Evolutionary conservation across 164 flowering plant species (phyloP).

Genomic region (Aristolochia fimbriata): DNA sequence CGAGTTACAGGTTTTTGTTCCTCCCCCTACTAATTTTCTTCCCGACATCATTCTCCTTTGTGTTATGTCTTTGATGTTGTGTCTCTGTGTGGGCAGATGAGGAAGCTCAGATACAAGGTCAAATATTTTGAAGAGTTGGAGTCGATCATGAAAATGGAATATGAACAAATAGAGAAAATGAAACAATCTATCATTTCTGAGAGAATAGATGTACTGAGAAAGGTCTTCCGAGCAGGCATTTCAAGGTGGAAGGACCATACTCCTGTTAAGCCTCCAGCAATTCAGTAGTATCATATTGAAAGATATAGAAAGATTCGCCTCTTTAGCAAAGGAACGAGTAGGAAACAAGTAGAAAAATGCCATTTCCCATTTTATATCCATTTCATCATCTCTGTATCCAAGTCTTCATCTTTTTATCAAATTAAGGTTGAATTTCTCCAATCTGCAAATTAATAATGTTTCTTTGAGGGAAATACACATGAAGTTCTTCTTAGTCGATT

Average conservation of each 20-base stretch:
- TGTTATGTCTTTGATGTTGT: not conserved
- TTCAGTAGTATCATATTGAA: not conserved
- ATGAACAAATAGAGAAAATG: conserved; percentile 35
- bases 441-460: too few species aligned
- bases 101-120: conserved; percentile 57
- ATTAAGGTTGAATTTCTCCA: too few species aligned
- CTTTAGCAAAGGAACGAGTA: too few species aligned
- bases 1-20: conserved; percentile 57
- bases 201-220: conserved; percentile 34
- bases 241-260: conserved; percentile 46
- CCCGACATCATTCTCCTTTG: not conserved
- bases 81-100: conserved; percentile 30
- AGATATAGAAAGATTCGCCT: too few species aligned
- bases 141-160: conserved; percentile 64
- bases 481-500: too few species aligned
- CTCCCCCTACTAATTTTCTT: not conserved
- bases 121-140: conserved; percentile 62
- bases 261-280: conserved; percentile 12
- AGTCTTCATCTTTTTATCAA: too few species aligned
- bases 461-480: too few species aligned
- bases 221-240: conserved; percentile 33
- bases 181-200: conserved; percentile 46
- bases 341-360: too few species aligned
- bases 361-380: too few species aligned
- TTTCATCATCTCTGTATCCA: too few species aligned